phyloP scores from a whole-genome alignment of 1,284 basidiomycete genomes.

The Malassezia japonica region DNA sequence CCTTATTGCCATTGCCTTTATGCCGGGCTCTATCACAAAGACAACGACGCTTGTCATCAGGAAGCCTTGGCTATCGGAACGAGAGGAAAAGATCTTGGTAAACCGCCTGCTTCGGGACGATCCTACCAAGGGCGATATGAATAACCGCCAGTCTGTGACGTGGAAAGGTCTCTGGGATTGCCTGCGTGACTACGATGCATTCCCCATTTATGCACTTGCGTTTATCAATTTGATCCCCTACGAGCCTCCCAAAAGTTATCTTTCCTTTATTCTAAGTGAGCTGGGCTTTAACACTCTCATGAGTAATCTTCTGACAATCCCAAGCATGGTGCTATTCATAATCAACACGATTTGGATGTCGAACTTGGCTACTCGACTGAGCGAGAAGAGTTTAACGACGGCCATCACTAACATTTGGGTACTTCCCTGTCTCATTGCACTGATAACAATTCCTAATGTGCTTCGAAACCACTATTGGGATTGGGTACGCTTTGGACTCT shows the following conservation, averaged over 20 bases:
- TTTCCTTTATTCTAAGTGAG: slow-evolving; percentile 15
- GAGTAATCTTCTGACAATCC: slow-evolving; percentile 32
- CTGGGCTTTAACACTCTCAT: slow-evolving; percentile 26
- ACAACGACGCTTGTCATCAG: slow-evolving; percentile 49
- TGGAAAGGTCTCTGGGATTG: slow-evolving; percentile 36
- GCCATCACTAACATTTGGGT: slow-evolving; percentile 11
- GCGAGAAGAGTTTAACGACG: slow-evolving; percentile 12
- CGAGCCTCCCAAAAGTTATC: slow-evolving; percentile 14
- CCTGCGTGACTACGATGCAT: slow-evolving; percentile 60
- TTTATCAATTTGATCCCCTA: slow-evolving; percentile 12
- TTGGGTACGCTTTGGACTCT: slow-evolving; percentile 24
- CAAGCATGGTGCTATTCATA: slow-evolving; percentile 22
- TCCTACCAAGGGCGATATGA: slow-evolving; percentile 60
- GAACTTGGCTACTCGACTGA: slow-evolving; percentile 14
- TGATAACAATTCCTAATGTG: slow-evolving; percentile 9
- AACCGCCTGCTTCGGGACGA: slow-evolving; percentile 62
- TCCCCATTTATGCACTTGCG: slow-evolving; percentile 61
- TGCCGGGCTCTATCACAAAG: slow-evolving; percentile 22
- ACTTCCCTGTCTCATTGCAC: slow-evolving; percentile 13
- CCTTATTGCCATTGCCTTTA: slow-evolving; percentile 17
- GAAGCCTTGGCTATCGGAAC: slow-evolving; percentile 60
- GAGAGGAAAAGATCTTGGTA: slow-evolving; percentile 54
- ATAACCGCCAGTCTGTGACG: slow-evolving; percentile 59
- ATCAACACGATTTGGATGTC: slow-evolving; percentile 22
- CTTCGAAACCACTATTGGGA: slow-evolving; percentile 1